Conservation (phyloP, 768 basidiomycete genomes). For the Pleurotus tuoliensis region DNA sequence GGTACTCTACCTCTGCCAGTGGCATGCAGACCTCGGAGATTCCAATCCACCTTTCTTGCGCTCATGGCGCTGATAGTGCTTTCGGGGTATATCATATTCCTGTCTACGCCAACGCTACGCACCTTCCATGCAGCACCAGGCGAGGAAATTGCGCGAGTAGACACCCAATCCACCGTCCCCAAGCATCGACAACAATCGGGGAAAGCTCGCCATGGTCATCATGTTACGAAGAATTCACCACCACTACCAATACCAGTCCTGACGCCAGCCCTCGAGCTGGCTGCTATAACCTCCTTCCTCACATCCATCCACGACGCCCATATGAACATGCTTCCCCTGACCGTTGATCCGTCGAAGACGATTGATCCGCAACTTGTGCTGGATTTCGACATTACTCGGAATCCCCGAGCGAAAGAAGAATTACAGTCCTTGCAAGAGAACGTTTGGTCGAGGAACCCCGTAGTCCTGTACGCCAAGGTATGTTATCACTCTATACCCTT, state of each 20-base stretch:
- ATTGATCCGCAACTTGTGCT: conserved; percentile 81
- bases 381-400: conserved; percentile 71
- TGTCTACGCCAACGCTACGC: conserved; percentile 15
- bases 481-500: background rate
- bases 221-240: background rate
- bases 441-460: conserved; percentile 70
- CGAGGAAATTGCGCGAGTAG: background rate
- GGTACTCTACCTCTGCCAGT: background rate
- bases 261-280: conserved; percentile 55
- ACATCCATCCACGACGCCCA: conserved; percentile 56
- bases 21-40: background rate
- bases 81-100: conserved; percentile 53
- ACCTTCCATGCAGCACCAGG: background rate
- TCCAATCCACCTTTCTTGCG: conserved; percentile 43
- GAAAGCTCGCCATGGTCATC: background rate
- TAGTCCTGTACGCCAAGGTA: conserved; percentile 75
- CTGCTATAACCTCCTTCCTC: conserved; percentile 70
- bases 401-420: conserved; percentile 47
- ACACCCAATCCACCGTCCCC: background rate
- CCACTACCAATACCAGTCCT: background rate
- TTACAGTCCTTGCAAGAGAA: conserved; percentile 55
- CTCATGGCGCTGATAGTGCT: conserved; percentile 48
- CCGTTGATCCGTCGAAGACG: conserved; percentile 57
- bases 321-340: conserved; percentile 60
- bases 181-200: background rate